These are phyloP conservation scores for Polygonum maritimum DNA, from an alignment of 148 eudicot species.

Conservation along the genomic window DNA sequence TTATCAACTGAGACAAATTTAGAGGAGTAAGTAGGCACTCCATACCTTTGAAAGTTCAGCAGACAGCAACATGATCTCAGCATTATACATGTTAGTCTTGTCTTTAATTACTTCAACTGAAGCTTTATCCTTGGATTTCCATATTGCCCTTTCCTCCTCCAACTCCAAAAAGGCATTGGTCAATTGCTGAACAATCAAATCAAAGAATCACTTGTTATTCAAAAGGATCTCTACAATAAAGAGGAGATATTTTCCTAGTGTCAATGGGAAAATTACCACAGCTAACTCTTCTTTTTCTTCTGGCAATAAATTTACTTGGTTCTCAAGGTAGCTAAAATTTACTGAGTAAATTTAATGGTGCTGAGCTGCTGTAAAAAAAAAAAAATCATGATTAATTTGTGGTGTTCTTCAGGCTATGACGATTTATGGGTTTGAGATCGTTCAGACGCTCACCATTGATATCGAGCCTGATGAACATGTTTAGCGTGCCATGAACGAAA, in stretches of 20 bases:
- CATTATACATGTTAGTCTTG: slow-evolving; percentile 33
- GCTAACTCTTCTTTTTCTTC: slow-evolving; percentile 82
- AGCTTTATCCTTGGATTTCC: slow-evolving; percentile 83
- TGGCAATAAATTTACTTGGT: slow-evolving; percentile 33
- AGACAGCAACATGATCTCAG: slow-evolving; percentile 42
- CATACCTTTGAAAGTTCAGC: slow-evolving; percentile 53
- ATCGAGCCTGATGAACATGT: slow-evolving; percentile 37
- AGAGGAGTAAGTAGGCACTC: not conserved
- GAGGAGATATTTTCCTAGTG: slow-evolving; percentile 7
- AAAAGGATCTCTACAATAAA: not conserved
- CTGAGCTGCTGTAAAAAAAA: slow-evolving; percentile 14
- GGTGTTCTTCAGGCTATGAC: slow-evolving; percentile 26
- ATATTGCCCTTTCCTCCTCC: slow-evolving; percentile 92
- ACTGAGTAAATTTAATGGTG: slow-evolving; percentile 6
- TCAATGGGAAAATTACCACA: slow-evolving; percentile 39
- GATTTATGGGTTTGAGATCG: slow-evolving; percentile 35
- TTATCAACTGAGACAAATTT: not conserved
- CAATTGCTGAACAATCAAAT: slow-evolving; percentile 58
- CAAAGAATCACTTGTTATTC: slow-evolving; percentile 8
- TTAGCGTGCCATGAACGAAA: slow-evolving; percentile 39
- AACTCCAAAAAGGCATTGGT: slow-evolving; percentile 72
- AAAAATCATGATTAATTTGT: not conserved
- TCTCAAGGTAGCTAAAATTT: slow-evolving; percentile 26
- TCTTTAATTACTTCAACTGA: slow-evolving; percentile 62
- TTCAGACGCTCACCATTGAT: slow-evolving; percentile 36